Conservation (phyloP, 164 flowering plant genomes). For the Chimonanthus salicifolius region DNA sequence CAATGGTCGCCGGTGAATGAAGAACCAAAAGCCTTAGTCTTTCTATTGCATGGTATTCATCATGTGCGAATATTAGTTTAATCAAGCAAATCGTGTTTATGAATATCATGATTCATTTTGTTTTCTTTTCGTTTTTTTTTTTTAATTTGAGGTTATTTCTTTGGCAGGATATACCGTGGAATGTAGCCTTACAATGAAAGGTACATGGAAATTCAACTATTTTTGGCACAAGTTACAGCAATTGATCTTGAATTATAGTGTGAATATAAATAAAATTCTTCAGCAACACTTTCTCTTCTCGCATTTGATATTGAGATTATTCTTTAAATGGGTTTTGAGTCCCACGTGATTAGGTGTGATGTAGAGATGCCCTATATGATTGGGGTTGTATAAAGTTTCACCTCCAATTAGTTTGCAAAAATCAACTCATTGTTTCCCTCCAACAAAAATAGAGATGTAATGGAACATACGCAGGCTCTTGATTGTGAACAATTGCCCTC, state of each 20-base stretch:
- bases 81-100: too few species aligned
- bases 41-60: conserved; percentile 47
- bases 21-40: conserved; percentile 64
- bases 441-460: too few species aligned
- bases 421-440: too few species aligned
- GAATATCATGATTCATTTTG: neutral
- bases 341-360: too few species aligned
- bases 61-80: neutral
- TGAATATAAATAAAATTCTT: neutral
- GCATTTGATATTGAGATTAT: neutral
- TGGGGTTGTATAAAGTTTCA: too few species aligned
- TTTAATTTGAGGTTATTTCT: neutral
- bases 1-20: conserved; percentile 47
- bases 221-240: neutral
- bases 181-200: conserved; percentile 11
- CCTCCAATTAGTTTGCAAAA: too few species aligned
- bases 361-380: too few species aligned
- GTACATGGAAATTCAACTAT: conserved; percentile 38
- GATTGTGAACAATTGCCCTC: too few species aligned
- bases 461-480: too few species aligned
- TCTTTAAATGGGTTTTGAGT: too few species aligned
- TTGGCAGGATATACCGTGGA: conserved; percentile 5
- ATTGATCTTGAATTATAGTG: neutral
- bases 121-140: neutral
- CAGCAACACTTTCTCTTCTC: neutral